Conservation (phyloP, 805 yeast genomes). For the Metschnikowia anglica region DNA sequence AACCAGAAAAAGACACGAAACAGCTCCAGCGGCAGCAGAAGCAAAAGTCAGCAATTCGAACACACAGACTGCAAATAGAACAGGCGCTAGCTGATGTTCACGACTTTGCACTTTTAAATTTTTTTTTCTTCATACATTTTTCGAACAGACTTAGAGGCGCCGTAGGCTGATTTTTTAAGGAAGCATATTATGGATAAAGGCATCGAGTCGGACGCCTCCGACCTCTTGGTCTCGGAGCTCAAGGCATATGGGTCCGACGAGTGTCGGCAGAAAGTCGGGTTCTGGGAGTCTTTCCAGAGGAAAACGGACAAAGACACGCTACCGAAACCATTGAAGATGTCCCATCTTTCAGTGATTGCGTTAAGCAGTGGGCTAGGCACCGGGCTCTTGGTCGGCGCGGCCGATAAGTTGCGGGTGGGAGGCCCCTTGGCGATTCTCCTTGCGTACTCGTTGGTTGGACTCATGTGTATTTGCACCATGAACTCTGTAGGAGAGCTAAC, state of each 20-base stretch:
- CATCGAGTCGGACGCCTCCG: slow-evolving; percentile 7
- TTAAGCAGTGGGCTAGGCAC: slow-evolving; percentile 42
- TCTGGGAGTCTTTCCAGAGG: slow-evolving; percentile 19
- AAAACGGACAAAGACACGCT: slow-evolving; percentile 13
- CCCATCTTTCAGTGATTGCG: slow-evolving; percentile 36
- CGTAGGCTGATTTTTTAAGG: too few species aligned
- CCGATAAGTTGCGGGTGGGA: slow-evolving; percentile 26
- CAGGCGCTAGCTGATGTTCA: too few species aligned
- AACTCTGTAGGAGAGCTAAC: slow-evolving; percentile 52
- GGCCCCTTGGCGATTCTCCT: slow-evolving; percentile 27
- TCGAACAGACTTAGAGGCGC: too few species aligned
- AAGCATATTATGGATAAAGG: background rate
- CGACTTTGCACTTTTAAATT: too few species aligned
- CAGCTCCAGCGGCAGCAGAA: too few species aligned
- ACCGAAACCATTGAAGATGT: slow-evolving; percentile 19
- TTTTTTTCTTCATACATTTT: too few species aligned
- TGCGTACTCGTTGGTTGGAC: slow-evolving; percentile 26
- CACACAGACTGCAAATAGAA: too few species aligned
- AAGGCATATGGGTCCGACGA: slow-evolving; percentile 12
- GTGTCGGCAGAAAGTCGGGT: slow-evolving; percentile 2
- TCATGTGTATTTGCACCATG: slow-evolving; percentile 33
- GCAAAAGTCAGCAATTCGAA: too few species aligned
- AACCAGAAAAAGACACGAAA: too few species aligned
- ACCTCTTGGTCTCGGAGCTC: slow-evolving; percentile 12
- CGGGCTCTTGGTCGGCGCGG: slow-evolving; percentile 43